Base-by-base conservation (phyloP, 306 rosid species). In the Vachellia collinsii region DNA sequence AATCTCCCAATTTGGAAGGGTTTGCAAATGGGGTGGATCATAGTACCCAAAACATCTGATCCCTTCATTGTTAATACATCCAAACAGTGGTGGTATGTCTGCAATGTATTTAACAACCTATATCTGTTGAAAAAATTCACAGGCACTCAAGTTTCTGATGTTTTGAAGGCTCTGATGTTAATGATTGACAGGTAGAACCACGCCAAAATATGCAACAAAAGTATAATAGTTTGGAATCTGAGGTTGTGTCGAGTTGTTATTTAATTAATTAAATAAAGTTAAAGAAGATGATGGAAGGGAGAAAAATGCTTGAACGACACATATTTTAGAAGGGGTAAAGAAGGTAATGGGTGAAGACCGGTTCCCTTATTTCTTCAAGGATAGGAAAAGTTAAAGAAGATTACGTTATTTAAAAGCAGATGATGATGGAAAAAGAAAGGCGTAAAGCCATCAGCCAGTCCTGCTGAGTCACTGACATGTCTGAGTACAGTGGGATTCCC, bases 401-500 rank as follows among this genome's bases (percentile, higher is more conserved):
- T 77, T 83, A 70, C 8, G 65, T 72, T 69, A 62, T 39, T 79
- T 39, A 67, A 78, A 78, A 62, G 74, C 62, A 63, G 82, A 63
- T 7, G 47, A 53, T 5, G 46, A 58, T 47, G 75, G 43, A 56
- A 78, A 50, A 80, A 63, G 64, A 66, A 79, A 86, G 80, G 72
- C 68, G 64, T 79, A 81, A 86, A 74, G 87, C 80, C 81, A 78
- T 75, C 63, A 59, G 66, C 69, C 34, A 83, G 72, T 56, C 65
- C 56, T 48, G 59, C 68, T 76, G 84, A 83, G 46, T 78, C 62
- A 69, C 82, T 81, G 77, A 64, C 81, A 69, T 76, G 87, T 71
- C 65, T 38, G 65, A 44, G 84, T 70, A 76, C 79, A 78, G 51
- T 75, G 48, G 77, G 83, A 77, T 84, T 88, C 89, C 79, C 79